These are phyloP conservation scores for Tolypocladium album DNA, from an alignment of 2,329 filamentous ascomycete genomes.

Conservation along the genomic window DNA sequence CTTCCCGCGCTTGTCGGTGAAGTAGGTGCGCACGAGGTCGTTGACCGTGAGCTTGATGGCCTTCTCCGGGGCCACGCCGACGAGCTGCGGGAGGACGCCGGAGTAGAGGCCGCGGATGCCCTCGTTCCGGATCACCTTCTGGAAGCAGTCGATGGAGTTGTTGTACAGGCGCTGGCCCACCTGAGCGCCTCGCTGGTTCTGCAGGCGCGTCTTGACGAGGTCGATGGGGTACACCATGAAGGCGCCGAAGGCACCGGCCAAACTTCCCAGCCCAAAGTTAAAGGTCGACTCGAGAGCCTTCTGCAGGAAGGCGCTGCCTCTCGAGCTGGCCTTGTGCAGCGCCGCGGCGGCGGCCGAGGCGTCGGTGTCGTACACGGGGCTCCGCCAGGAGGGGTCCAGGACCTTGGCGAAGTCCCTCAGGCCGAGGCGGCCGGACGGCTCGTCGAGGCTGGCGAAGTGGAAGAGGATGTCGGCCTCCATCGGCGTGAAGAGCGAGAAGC, in stretches of 20 bases:
- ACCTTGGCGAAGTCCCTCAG: slow-evolving; percentile 88
- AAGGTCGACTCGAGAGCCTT: slow-evolving; percentile 61
- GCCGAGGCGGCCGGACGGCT: slow-evolving; percentile 74
- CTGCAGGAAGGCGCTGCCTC: slow-evolving; percentile 37
- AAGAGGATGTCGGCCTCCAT: slow-evolving; percentile 99
- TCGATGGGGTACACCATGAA: slow-evolving; percentile 99
- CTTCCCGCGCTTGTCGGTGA: slow-evolving; percentile 64
- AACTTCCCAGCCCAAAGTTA: slow-evolving; percentile 79
- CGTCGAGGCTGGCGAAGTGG: slow-evolving; percentile 90
- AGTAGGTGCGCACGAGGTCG: slow-evolving; percentile 70
- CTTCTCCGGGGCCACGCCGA: slow-evolving; percentile 98
- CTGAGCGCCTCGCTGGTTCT: slow-evolving; percentile 80
- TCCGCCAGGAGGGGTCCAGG: slow-evolving; percentile 84
- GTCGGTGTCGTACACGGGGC: slow-evolving; percentile 40
- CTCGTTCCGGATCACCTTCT: slow-evolving; percentile 88
- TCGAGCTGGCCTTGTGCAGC: slow-evolving; percentile 25
- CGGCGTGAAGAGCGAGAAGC: slow-evolving; percentile 92
- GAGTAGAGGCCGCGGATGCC: slow-evolving; percentile 86
- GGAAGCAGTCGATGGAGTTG: slow-evolving; percentile 92
- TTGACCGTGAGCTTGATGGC: slow-evolving; percentile 99
- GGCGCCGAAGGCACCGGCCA: slow-evolving; percentile 92
- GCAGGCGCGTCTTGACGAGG: slow-evolving; percentile 95
- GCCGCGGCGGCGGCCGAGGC: slow-evolving; percentile 23
- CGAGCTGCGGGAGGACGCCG: slow-evolving; percentile 85
- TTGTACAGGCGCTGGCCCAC: slow-evolving; percentile 88